Evolutionary conservation across 345 rosid species (phyloP), one percentile per base, ranked within the genome.

Genomic region (Rhodomyrtus tomentosa): DNA sequence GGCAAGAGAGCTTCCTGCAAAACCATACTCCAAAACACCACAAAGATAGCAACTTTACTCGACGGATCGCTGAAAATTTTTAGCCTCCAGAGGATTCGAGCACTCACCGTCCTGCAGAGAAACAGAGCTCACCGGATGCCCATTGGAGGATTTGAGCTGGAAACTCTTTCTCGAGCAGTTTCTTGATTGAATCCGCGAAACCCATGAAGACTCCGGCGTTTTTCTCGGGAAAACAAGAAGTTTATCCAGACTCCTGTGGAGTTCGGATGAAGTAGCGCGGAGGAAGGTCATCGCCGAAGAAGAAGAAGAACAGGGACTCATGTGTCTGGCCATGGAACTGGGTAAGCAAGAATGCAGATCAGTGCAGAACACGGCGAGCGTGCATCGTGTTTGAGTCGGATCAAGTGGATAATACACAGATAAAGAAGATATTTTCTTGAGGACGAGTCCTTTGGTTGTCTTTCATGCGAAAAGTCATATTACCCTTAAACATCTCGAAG

Each of bases 61-160:
- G 27, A 55, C 12, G 55, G 73, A 58, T 4, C 2, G 76, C 29
- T 27, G 83, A 40, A 58, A 62, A 81, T 50, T 25, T 21, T 4
- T 45, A 32, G 79, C 79, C 79, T 81, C 32, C 45, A 49, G 15
- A 27, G 79, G 82, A 82, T 45, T 56, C 56, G 84, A 82, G 87
- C 88, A 90, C 92, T 89, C 82, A 92, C 98, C 92, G 83, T 93
- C 92, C 81, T 91, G 94, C 87, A 87, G 87, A 86, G 93, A 88
- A 62, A 93, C 90, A 27, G 93, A 93, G 74, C 90, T 83, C 16
- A 88, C 81, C 25, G 94, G 90, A 55, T 88, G 87, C 85, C 94
- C 99, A 89, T 96, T 94, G 2, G 94, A 90, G 87, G 95, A 92
- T 81, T 91, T 88, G 88, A 91, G 90, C 51, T 84, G 93, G 88